phyloP scores from a whole-genome alignment of 495 filamentous ascomycete species.

The Hypoxylon crocopeplum region DNA sequence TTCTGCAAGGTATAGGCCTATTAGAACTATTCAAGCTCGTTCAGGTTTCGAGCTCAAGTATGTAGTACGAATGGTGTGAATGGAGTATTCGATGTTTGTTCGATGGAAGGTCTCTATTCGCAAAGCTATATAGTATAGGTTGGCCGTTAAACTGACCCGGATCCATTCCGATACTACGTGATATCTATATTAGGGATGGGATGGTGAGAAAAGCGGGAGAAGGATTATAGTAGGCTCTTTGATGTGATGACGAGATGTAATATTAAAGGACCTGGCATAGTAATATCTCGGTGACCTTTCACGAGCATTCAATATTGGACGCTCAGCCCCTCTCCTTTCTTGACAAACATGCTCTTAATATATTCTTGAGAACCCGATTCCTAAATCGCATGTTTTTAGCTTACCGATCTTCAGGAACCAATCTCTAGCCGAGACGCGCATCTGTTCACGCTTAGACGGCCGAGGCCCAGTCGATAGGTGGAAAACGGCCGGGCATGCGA shows the following conservation, averaged over 20 bases:
- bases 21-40: constrained; percentile 1
- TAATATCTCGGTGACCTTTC: constrained; percentile 4
- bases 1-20: constrained; percentile 2
- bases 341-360: constrained; percentile 3
- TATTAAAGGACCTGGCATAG: constrained; percentile 29
- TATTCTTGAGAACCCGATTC: constrained; percentile 7
- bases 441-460: constrained; percentile 13
- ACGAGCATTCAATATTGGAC: constrained; percentile 6
- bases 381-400: constrained; percentile 13
- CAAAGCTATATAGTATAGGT: too few species aligned
- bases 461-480: constrained; percentile 22
- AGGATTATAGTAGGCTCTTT: constrained; percentile 21
- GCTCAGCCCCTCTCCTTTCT: constrained; percentile 5
- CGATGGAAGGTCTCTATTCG: too few species aligned
- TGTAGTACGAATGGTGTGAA: too few species aligned
- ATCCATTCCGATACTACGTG: too few species aligned
- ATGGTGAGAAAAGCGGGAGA: constrained; percentile 16
- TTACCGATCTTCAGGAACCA: constrained; percentile 35
- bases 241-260: constrained; percentile 27
- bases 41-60: too few species aligned
- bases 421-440: constrained; percentile 29
- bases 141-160: too few species aligned
- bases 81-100: too few species aligned
- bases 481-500: constrained; percentile 26
- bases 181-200: constrained; percentile 19